Conservation (phyloP, 2,329 filamentous ascomycete species). For the Venturia carpophila region DNA sequence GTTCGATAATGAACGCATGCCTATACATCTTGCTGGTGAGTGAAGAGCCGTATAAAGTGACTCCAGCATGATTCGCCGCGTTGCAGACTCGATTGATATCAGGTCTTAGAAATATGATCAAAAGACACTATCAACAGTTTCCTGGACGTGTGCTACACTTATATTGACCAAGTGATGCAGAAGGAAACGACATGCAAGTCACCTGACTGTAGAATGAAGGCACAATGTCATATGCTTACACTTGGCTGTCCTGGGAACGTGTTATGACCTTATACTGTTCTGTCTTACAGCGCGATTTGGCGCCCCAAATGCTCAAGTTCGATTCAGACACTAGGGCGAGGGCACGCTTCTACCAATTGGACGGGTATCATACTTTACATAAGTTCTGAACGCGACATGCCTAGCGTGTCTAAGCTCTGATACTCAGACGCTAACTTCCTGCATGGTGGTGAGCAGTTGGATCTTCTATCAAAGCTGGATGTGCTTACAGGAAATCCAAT, state of each 20-base stretch:
- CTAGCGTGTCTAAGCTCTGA: neutral
- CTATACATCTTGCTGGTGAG: neutral
- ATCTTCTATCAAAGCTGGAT: neutral
- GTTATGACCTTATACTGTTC: neutral
- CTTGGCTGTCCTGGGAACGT: neutral
- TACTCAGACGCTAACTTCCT: neutral
- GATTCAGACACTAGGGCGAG: neutral
- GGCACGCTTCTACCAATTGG: neutral
- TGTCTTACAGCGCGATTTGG: neutral
- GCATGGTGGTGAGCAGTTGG: conserved; percentile 8
- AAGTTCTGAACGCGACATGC: neutral
- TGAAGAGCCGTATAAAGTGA: neutral
- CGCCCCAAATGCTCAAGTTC: neutral
- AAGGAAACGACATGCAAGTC: neutral
- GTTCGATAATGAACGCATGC: neutral
- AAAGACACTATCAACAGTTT: neutral
- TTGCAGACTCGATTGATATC: neutral
- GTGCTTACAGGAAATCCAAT: conserved; percentile 10
- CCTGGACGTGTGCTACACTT: neutral
- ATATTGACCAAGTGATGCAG: neutral
- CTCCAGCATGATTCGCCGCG: no score
- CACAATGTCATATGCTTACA: neutral
- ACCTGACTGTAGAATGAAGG: neutral
- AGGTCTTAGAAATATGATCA: neutral
- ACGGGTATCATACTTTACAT: conserved; percentile 9